Evolutionary conservation across 441 rosid genomes (phyloP).

Genomic region (Adansonia rubrostipa): DNA sequence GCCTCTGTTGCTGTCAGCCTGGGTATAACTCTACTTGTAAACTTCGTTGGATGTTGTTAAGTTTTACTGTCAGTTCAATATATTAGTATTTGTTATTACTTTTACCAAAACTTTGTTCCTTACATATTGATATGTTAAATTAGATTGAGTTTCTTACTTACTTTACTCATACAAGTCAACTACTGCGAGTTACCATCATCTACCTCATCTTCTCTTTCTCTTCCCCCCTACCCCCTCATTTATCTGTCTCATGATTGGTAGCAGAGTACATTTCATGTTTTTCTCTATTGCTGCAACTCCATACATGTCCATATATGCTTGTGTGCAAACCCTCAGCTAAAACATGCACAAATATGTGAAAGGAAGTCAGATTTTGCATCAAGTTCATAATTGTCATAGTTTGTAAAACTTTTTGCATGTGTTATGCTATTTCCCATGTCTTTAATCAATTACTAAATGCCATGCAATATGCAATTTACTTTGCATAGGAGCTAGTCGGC

Average conservation of each 20-base stretch:
- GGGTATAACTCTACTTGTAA: slow-evolving; percentile 59
- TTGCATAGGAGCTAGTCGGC: neutral
- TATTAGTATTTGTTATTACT: neutral
- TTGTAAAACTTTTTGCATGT: neutral
- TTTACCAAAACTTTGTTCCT: neutral
- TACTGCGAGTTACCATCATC: neutral
- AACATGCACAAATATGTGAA: slow-evolving; percentile 17
- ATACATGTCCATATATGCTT: neutral
- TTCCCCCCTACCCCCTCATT: neutral
- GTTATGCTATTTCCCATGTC: neutral
- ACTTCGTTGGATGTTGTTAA: slow-evolving; percentile 15
- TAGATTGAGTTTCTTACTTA: neutral
- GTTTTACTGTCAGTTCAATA: slow-evolving; percentile 10
- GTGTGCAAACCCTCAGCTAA: neutral
- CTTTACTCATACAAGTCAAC: neutral
- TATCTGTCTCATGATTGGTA: neutral
- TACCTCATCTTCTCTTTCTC: slow-evolving; percentile 20
- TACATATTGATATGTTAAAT: slow-evolving; percentile 3
- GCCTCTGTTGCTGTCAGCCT: slow-evolving; percentile 99
- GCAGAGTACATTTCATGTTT: slow-evolving; percentile 12
- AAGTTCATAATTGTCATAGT: neutral
- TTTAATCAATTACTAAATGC: neutral
- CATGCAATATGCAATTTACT: neutral
- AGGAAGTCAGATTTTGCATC: neutral
- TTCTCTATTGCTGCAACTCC: neutral